These are phyloP conservation scores for Colletotrichum orbiculare DNA, from an alignment of 2,329 filamentous ascomycete species.

Conservation along the genomic window DNA sequence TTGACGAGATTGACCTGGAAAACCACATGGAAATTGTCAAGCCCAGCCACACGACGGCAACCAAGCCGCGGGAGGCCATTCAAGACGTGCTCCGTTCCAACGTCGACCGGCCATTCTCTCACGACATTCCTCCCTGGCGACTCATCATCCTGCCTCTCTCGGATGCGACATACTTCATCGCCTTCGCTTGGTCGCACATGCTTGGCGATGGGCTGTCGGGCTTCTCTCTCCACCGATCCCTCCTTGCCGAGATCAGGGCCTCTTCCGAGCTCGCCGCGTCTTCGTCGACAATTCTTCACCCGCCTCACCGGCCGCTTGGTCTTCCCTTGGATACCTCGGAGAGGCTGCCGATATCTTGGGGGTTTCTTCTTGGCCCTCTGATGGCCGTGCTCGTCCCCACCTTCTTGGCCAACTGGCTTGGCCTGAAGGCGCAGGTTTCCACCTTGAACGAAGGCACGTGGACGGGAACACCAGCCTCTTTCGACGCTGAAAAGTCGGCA, in stretches of 20 bases:
- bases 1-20: slow-evolving; percentile 47
- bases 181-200: slow-evolving; percentile 56
- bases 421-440: slow-evolving; percentile 44
- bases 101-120: slow-evolving; percentile 47
- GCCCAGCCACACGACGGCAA: background rate
- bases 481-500: slow-evolving; percentile 39
- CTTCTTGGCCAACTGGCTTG: slow-evolving; percentile 45
- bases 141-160: slow-evolving; percentile 49
- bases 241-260: slow-evolving; percentile 44
- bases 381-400: slow-evolving; percentile 50
- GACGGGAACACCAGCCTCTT: slow-evolving; percentile 44
- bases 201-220: slow-evolving; percentile 57
- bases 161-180: slow-evolving; percentile 44
- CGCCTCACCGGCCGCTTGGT: slow-evolving; percentile 41
- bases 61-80: slow-evolving; percentile 31
- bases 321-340: slow-evolving; percentile 51
- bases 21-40: slow-evolving; percentile 50
- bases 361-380: slow-evolving; percentile 53
- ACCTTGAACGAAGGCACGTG: slow-evolving; percentile 46
- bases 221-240: slow-evolving; percentile 53
- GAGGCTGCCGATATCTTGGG: slow-evolving; percentile 55
- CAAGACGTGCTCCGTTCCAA: slow-evolving; percentile 42
- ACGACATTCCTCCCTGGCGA: slow-evolving; percentile 53
- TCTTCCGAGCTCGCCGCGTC: background rate
- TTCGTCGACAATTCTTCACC: slow-evolving; percentile 10